phyloP scores from a whole-genome alignment of 2,329 filamentous ascomycete species.

The Ustilaginoidea virens region DNA sequence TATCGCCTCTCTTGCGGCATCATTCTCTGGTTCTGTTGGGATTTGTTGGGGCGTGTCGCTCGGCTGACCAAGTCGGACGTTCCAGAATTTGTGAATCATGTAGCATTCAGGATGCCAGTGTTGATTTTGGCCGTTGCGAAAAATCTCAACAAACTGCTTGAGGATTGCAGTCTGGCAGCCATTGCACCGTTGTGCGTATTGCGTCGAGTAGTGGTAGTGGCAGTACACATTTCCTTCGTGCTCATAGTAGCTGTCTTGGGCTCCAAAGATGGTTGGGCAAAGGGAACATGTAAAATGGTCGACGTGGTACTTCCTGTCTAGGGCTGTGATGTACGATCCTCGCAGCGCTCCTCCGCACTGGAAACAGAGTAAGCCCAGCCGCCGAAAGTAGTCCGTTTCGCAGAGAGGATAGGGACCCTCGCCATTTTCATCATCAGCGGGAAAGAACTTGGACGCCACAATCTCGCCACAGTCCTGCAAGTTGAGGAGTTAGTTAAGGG shows the following conservation, averaged over 20 bases:
- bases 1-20: slow-evolving; percentile 57
- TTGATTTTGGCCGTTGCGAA: slow-evolving; percentile 92
- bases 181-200: slow-evolving; percentile 90
- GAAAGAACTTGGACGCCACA: slow-evolving; percentile 97
- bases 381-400: slow-evolving; percentile 93
- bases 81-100: slow-evolving; percentile 99
- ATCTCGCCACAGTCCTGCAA: slow-evolving; percentile 86
- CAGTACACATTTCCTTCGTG: slow-evolving; percentile 94
- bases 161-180: slow-evolving; percentile 94
- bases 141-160: slow-evolving; percentile 98
- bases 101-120: slow-evolving; percentile 99
- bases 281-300: slow-evolving; percentile 98
- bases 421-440: slow-evolving; percentile 79
- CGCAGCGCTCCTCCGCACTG: slow-evolving; percentile 85
- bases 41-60: slow-evolving; percentile 31
- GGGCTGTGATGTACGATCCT: slow-evolving; percentile 92
- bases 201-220: slow-evolving; percentile 97
- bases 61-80: slow-evolving; percentile 64
- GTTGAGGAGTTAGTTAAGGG: slow-evolving; percentile 5
- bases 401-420: slow-evolving; percentile 84
- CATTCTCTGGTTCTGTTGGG: slow-evolving; percentile 27
- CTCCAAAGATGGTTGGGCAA: slow-evolving; percentile 94
- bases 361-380: slow-evolving; percentile 79
- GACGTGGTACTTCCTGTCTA: slow-evolving; percentile 97
- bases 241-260: slow-evolving; percentile 97